Evolutionary conservation across 345 rosid genomes (phyloP).

Genomic region (Murraya paniculata): DNA sequence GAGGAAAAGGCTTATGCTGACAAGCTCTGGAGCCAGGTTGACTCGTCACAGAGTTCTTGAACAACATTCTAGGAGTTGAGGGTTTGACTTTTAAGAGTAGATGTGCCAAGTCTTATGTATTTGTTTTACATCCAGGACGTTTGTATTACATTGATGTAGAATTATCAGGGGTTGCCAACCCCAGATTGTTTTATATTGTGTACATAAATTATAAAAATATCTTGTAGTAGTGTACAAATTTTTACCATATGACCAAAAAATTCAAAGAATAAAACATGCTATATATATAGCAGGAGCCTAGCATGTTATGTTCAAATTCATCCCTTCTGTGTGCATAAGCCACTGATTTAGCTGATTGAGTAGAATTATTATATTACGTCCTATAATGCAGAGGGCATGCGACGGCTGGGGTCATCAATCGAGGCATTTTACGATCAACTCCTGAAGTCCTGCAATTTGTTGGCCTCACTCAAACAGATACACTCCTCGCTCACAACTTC

Average conservation of each 20-base stretch:
- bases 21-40: constrained; percentile 69
- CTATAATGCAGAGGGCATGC: constrained; percentile 14
- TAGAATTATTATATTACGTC: background rate
- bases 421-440: constrained; percentile 28
- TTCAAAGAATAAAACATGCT: background rate
- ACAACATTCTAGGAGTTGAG: background rate
- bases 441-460: constrained; percentile 26
- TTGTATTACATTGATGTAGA: background rate
- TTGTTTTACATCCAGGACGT: background rate
- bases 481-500: constrained; percentile 37
- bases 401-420: constrained; percentile 7
- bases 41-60: constrained; percentile 55
- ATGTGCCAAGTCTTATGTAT: background rate
- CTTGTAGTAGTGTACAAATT: background rate
- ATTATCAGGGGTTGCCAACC: background rate
- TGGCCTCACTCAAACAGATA: constrained; percentile 35
- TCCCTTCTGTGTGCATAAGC: background rate
- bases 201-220: background rate
- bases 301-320: background rate
- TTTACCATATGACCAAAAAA: background rate
- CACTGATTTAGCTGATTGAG: background rate
- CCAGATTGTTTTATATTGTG: background rate
- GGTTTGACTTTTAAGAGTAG: background rate
- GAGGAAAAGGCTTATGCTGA: constrained; percentile 75
- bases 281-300: background rate